These are phyloP conservation scores for Fragilaria crotonensis DNA, from an alignment of 108 stramenopile species.

Conservation along the genomic window DNA sequence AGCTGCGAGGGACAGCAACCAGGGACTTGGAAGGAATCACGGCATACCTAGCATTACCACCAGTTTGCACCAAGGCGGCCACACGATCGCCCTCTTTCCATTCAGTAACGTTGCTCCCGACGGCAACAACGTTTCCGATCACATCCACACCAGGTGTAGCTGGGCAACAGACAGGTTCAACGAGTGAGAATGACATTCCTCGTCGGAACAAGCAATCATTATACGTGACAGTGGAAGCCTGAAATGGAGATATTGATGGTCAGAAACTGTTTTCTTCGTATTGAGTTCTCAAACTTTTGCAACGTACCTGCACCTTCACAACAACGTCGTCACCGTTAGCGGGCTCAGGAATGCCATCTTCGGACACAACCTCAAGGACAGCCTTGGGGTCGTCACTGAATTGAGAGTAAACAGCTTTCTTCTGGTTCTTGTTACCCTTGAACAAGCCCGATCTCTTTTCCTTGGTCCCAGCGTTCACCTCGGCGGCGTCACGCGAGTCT, in stretches of 20 bases:
- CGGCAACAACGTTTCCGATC: slow-evolving; percentile 39
- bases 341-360: slow-evolving; percentile 28
- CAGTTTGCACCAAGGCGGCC: slow-evolving; percentile 36
- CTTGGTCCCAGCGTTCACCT: not conserved
- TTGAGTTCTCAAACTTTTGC: not conserved
- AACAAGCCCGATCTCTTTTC: not conserved
- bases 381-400: slow-evolving; percentile 14
- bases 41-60: slow-evolving; percentile 63
- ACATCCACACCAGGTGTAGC: slow-evolving; percentile 56
- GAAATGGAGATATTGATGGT: not conserved
- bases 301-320: slow-evolving; percentile 41
- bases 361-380: slow-evolving; percentile 1
- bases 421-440: slow-evolving; percentile 11
- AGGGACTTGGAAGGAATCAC: slow-evolving; percentile 26
- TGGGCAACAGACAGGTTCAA: slow-evolving; percentile 27
- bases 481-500: not conserved
- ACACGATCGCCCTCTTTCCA: slow-evolving; percentile 51
- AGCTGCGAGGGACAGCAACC: slow-evolving; percentile 31
- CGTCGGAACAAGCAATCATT: slow-evolving; percentile 46
- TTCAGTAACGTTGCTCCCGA: slow-evolving; percentile 24
- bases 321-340: slow-evolving; percentile 31
- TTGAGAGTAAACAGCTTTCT: slow-evolving; percentile 8
- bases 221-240: slow-evolving; percentile 62
- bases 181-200: slow-evolving; percentile 34
- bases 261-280: not conserved